Percentiles rank a stretch among this genome's conserved stretches.
Evolutionary conservation across 495 filamentous ascomycete species (phyloP).

Genomic region (Sordaria brevicollis): DNA sequence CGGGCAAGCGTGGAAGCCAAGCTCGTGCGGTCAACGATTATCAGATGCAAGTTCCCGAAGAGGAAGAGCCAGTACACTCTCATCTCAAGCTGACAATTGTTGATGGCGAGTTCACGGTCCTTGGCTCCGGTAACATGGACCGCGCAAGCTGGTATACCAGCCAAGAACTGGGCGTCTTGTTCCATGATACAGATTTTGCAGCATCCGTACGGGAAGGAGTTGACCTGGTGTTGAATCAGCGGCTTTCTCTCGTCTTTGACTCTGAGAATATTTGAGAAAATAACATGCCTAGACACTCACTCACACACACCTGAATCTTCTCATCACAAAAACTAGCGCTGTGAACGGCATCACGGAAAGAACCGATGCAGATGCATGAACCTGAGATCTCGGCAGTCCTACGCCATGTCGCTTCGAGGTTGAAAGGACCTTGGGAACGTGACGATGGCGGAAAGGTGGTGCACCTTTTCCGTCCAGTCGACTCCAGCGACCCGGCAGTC

Average conservation of each 20-base stretch:
- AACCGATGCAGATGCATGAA: neutral
- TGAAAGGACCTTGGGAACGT: slow-evolving; percentile 7
- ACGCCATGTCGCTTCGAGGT: slow-evolving; percentile 1
- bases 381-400: slow-evolving; percentile 8
- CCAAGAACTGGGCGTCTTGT: slow-evolving; percentile 63
- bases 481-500: slow-evolving; percentile 3
- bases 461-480: slow-evolving; percentile 16
- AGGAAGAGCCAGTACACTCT: slow-evolving; percentile 50
- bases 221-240: slow-evolving; percentile 30
- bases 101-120: slow-evolving; percentile 47
- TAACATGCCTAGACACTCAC: neutral
- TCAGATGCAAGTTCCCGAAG: neutral
- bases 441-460: slow-evolving; percentile 18
- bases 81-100: slow-evolving; percentile 61
- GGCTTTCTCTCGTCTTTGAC: slow-evolving; percentile 29
- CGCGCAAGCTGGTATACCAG: slow-evolving; percentile 67
- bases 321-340: neutral
- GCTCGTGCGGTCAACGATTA: neutral
- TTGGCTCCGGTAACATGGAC: slow-evolving; percentile 70
- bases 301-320: neutral
- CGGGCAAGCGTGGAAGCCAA: neutral
- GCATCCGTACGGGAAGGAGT: slow-evolving; percentile 28
- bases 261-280: slow-evolving; percentile 8
- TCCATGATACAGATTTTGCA: slow-evolving; percentile 41
- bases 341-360: neutral